Evolutionary conservation across 2,329 filamentous ascomycete species (phyloP).

Genomic region (Dactylellina cionopaga): DNA sequence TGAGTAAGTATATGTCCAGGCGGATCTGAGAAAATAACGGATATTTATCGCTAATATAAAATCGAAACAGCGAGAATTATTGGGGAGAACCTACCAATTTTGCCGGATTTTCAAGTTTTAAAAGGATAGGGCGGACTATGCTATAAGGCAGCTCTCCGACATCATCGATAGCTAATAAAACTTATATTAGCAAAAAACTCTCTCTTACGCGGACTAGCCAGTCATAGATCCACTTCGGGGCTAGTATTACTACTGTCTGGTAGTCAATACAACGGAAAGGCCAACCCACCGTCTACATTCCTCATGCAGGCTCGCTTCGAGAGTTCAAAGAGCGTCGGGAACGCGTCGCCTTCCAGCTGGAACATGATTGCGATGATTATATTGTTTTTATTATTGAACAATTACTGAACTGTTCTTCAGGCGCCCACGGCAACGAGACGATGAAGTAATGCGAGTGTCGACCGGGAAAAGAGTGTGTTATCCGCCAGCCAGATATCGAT

Average conservation of each 20-base stretch:
- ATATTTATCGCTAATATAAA: background rate
- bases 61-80: background rate
- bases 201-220: too few species aligned
- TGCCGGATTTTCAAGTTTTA: constrained; percentile 75
- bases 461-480: too few species aligned
- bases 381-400: background rate
- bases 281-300: constrained; percentile 36
- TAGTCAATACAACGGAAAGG: too few species aligned
- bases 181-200: too few species aligned
- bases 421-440: too few species aligned
- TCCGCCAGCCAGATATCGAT: too few species aligned
- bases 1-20: background rate
- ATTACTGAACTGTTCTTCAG: too few species aligned
- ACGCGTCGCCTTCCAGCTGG: background rate
- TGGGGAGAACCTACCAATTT: constrained; percentile 71
- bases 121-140: constrained; percentile 73
- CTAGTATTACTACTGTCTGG: too few species aligned
- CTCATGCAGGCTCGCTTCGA: constrained; percentile 38
- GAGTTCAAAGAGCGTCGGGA: constrained; percentile 46
- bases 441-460: too few species aligned
- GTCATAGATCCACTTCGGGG: too few species aligned
- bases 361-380: background rate
- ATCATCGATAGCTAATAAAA: constrained; percentile 71
- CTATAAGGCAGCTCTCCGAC: constrained; percentile 77
- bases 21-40: background rate